phyloP scores from a whole-genome alignment of 2,329 filamentous ascomycete genomes.

The Epicoccum nigrum region DNA sequence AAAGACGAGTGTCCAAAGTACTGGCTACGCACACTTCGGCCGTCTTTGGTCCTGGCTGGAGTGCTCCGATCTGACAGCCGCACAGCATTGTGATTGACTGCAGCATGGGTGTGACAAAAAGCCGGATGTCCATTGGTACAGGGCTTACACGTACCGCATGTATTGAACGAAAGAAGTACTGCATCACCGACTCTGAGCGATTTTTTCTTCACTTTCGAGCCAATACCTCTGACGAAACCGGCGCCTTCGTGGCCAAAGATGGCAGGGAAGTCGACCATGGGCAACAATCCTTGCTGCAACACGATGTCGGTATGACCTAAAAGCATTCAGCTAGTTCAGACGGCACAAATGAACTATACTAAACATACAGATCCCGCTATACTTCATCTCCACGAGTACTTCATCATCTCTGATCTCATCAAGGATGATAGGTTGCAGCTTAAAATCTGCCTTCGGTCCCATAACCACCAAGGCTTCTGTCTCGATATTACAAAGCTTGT shows the following conservation, averaged over 20 bases:
- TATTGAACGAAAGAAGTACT: constrained; percentile 54
- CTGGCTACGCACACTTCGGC: constrained; percentile 1
- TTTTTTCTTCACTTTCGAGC: constrained; percentile 8
- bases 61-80: constrained; percentile 4
- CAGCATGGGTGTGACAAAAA: constrained; percentile 54
- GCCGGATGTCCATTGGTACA: constrained; percentile 54
- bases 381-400: constrained; percentile 59
- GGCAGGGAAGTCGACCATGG: constrained; percentile 45
- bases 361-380: constrained; percentile 55
- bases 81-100: constrained; percentile 51
- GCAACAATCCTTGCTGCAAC: constrained; percentile 44
- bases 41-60: constrained; percentile 1
- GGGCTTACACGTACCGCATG: constrained; percentile 53
- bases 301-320: constrained; percentile 57
- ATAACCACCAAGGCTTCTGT: constrained; percentile 10
- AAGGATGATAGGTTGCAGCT: constrained; percentile 10
- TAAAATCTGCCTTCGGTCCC: constrained; percentile 8
- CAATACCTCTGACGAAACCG: constrained; percentile 12
- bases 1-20: constrained; percentile 30
- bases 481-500: not conserved
- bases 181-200: constrained; percentile 46
- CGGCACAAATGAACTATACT: no score
- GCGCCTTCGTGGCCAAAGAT: constrained; percentile 59
- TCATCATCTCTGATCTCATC: constrained; percentile 49
- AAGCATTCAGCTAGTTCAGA: not conserved